A percentile compares a stretch with the other conserved stretches of the same genome.
Evolutionary conservation across 768 basidiomycete genomes (phyloP).

Genomic region (Sarcomyxa edulis): DNA sequence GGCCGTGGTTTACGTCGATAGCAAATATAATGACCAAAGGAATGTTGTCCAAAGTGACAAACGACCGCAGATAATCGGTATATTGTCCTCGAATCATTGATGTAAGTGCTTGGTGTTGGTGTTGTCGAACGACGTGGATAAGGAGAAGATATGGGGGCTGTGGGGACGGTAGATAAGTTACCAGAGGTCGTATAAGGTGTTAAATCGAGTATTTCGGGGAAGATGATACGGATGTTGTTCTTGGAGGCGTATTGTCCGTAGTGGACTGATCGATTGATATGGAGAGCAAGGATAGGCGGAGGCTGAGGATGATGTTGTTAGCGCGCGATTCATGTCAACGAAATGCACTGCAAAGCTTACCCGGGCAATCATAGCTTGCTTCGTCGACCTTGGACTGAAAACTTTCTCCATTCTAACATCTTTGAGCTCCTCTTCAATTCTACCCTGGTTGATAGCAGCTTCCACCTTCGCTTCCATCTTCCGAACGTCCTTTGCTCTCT

Average conservation of each 20-base stretch:
- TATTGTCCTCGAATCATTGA: constrained; percentile 49
- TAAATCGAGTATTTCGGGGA: constrained; percentile 86
- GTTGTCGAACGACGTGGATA: constrained; percentile 47
- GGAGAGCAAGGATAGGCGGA: constrained; percentile 80
- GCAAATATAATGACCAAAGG: constrained; percentile 92
- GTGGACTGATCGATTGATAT: constrained; percentile 89
- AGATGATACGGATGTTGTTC: constrained; percentile 76
- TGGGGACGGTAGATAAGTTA: constrained; percentile 64
- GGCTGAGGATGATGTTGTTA: constrained; percentile 42
- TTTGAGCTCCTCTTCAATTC: constrained; percentile 80
- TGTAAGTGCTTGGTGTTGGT: constrained; percentile 50
- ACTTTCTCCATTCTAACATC: constrained; percentile 79
- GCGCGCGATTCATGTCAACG: not conserved
- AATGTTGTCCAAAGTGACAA: constrained; percentile 90
- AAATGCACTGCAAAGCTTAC: constrained; percentile 34
- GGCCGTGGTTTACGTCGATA: constrained; percentile 78
- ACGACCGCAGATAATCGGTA: constrained; percentile 86
- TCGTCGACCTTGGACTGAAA: constrained; percentile 69
- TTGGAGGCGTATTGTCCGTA: constrained; percentile 72
- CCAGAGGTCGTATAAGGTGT: constrained; percentile 85
- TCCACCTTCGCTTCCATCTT: constrained; percentile 59
- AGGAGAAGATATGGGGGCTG: constrained; percentile 65
- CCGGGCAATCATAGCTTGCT: constrained; percentile 89
- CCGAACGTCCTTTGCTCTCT: constrained; percentile 65
- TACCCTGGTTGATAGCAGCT: constrained; percentile 61